Base-by-base conservation (phyloP, 2,329 filamentous ascomycete genomes). In the Lecanoromycetidae sp. region DNA sequence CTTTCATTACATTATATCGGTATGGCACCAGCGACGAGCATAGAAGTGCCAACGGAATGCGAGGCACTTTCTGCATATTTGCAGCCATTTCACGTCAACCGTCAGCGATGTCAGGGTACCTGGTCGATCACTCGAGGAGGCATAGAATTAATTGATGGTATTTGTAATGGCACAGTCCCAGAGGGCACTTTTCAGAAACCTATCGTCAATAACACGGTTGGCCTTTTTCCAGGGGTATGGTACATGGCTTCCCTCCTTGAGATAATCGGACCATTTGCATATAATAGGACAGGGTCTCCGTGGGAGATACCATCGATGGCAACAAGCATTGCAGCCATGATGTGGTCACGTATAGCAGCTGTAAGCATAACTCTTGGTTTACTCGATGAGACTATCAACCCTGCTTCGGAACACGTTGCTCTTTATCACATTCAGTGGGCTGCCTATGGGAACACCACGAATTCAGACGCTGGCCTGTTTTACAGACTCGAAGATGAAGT, bases 1-100 rank as follows among this genome's bases (percentile, higher is more conserved):
- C 48, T 46, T 26, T 46, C 48, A 8, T 17, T 50, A 12, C 48
- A 50, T 23, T 50, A 50, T 20, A 46, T 50, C 25, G 36, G 42
- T 17, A 15, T 50, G 5, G 15, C 36, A 15, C 41, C 48, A 5
- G 39, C 37, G 17, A 42, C 48, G 29, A 33, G 32, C 12, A 50
- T 44, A 41, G 22, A 37, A 2, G 17, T 29, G 6, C 12, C 1
- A 23, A 8, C 19, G 27, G 1, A 9, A 7, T 50, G 44, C 13
- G 23, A 17, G 23, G 27, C 46, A 5, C 32, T 50, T 30, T 38
- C 44, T 4, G n/a, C 23, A 12, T 42, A 46, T 35, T 42, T 29
- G 8, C 17, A 42, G 10, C 30, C 15, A n/a, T 46, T 29, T 30
- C 32, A 46, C 15, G 27, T 50, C 15, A 50, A 29, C 26, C 3